Conservation (phyloP, 2,329 filamentous ascomycete genomes). For the Clarireedia monteithiana region DNA sequence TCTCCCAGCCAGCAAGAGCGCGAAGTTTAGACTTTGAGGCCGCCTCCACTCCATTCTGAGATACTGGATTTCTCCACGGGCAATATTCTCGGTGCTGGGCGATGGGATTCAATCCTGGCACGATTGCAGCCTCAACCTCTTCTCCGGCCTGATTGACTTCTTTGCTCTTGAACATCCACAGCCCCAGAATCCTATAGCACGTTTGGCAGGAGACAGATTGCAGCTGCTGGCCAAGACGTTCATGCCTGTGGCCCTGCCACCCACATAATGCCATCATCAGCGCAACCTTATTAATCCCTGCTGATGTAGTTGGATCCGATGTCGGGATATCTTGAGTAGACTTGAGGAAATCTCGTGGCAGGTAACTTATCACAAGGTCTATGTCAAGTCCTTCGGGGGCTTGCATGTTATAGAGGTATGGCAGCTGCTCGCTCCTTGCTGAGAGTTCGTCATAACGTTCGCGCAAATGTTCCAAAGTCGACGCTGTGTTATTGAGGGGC, state of each 20-base stretch:
- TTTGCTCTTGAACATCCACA: conserved; percentile 89
- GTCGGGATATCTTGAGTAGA: neutral
- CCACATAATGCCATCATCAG: conserved; percentile 64
- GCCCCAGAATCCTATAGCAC: conserved; percentile 78
- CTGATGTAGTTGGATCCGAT: neutral
- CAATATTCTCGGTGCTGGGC: conserved; percentile 77
- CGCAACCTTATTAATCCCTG: conserved; percentile 49
- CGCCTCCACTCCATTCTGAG: conserved; percentile 44
- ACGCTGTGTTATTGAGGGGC: conserved; percentile 53
- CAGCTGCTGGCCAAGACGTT: conserved; percentile 22
- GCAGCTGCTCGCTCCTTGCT: conserved; percentile 45
- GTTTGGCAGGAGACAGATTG: conserved; percentile 60
- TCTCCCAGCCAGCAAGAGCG: conserved; percentile 44
- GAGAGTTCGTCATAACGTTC: conserved; percentile 59
- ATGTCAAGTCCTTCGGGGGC: conserved; percentile 43
- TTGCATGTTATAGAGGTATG: conserved; percentile 54
- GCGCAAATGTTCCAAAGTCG: conserved; percentile 49
- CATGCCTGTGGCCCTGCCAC: conserved; percentile 52
- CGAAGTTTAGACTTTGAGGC: conserved; percentile 26
- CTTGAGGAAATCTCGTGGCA: conserved; percentile 43
- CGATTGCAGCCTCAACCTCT: conserved; percentile 47
- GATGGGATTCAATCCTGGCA: conserved; percentile 60
- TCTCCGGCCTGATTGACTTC: conserved; percentile 47
- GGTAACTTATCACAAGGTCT: conserved; percentile 40
- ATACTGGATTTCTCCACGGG: conserved; percentile 62